phyloP scores from a whole-genome alignment of 2,329 filamentous ascomycete species.

The Hymenoscyphus fraxineus region DNA sequence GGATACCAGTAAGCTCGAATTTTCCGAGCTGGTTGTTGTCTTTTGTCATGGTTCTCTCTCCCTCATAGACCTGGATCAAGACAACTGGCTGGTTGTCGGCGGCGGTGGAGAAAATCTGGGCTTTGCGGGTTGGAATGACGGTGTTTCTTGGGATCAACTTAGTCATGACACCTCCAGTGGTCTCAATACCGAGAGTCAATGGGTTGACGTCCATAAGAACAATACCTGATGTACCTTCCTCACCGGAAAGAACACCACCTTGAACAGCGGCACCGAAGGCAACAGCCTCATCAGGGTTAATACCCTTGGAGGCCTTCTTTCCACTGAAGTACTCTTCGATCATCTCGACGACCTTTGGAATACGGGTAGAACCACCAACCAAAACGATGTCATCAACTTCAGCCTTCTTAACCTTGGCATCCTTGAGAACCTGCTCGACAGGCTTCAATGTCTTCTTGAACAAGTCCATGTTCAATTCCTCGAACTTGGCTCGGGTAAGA shows the following conservation, averaged over 20 bases:
- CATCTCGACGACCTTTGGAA: constrained; percentile 92
- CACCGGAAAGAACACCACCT: constrained; percentile 89
- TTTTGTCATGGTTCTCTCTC: constrained; percentile 90
- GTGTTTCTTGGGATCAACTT: constrained; percentile 95
- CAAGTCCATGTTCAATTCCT: constrained; percentile 97
- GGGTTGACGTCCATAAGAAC: constrained; percentile 98
- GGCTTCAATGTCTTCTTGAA: constrained; percentile 99
- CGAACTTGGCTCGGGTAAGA: constrained; percentile 96
- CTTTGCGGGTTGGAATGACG: constrained; percentile 91
- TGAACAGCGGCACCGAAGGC: constrained; percentile 97
- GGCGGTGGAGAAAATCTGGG: constrained; percentile 95
- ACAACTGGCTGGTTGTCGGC: constrained; percentile 96
- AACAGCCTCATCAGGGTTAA: constrained; percentile 98
- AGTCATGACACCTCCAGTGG: constrained; percentile 96
- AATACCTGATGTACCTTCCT: constrained; percentile 73
- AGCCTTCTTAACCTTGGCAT: constrained; percentile 93
- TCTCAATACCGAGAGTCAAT: constrained; percentile 94
- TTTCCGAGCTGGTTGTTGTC: constrained; percentile 97
- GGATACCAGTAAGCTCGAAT: constrained; percentile 96
- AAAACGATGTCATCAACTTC: constrained; percentile 96
- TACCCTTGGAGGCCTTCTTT: constrained; percentile 98
- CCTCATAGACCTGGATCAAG: constrained; percentile 92
- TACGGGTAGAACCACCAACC: constrained; percentile 97
- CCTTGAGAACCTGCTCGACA: constrained; percentile 97
- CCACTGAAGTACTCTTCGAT: constrained; percentile 93